Conservation (phyloP, 139 green algal species). For the Parachlorella kessleri region DNA sequence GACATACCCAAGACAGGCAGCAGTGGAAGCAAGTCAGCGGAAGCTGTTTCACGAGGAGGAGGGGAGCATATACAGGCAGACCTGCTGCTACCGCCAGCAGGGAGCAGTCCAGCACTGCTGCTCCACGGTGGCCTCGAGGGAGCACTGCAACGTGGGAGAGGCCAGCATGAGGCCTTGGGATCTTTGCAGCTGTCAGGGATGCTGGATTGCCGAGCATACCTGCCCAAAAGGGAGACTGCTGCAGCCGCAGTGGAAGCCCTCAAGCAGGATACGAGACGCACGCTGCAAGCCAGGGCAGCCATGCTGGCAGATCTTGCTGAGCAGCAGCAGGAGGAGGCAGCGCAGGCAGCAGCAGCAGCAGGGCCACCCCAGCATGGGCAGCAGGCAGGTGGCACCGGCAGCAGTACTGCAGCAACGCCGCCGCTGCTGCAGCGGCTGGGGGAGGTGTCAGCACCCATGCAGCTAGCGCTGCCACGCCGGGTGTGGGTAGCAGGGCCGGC, state of each 20-base stretch:
- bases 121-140: background rate
- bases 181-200: constrained; percentile 1
- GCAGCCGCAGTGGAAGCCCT: constrained; percentile 22
- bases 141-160: constrained; percentile 1
- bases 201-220: constrained; percentile 32
- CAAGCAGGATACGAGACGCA: constrained; percentile 16
- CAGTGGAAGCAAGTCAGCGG: no score
- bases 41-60: no score
- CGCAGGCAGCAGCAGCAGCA: constrained; percentile 2
- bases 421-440: constrained; percentile 6
- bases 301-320: constrained; percentile 30
- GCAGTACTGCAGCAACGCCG: background rate
- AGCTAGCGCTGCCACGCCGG: constrained; percentile 1
- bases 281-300: constrained; percentile 18
- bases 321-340: constrained; percentile 9
- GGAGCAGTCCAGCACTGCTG: background rate
- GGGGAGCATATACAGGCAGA: no score
- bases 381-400: background rate
- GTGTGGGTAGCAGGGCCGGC: constrained; percentile 1
- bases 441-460: background rate
- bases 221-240: constrained; percentile 23
- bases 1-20: background rate
- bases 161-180: background rate
- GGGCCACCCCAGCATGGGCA: background rate
- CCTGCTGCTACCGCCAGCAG: background rate